Evolutionary conservation across 1,139 yeast species (phyloP).

Genomic region (Taiozyma sp.): DNA sequence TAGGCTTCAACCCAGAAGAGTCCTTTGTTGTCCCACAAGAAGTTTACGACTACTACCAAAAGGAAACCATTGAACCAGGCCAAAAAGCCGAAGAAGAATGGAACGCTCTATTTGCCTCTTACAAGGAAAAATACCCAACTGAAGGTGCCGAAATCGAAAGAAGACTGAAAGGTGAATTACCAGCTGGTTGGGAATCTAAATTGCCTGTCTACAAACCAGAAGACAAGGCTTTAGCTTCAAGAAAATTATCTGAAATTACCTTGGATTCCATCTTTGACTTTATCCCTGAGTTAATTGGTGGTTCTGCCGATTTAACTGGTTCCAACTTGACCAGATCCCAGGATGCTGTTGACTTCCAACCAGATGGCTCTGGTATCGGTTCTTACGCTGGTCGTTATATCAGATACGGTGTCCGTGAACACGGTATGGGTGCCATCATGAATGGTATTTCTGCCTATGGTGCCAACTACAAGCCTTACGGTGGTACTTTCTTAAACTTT

Average conservation of each 20-base stretch:
- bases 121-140: conserved; percentile 68
- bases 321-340: conserved; percentile 93
- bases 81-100: conserved; percentile 67
- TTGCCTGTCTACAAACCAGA: conserved; percentile 76
- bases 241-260: conserved; percentile 89
- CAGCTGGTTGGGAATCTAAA: conserved; percentile 72
- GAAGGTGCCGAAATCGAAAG: conserved; percentile 77
- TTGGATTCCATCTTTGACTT: conserved; percentile 56
- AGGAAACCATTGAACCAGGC: conserved; percentile 55
- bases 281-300: conserved; percentile 92
- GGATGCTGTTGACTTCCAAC: conserved; percentile 90
- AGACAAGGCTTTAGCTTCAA: conserved; percentile 86
- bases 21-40: conserved; percentile 77
- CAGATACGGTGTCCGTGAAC: conserved; percentile 99
- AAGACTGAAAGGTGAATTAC: conserved; percentile 78
- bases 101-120: conserved; percentile 58
- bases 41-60: conserved; percentile 65
- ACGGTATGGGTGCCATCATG: conserved; percentile 99
- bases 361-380: conserved; percentile 77
- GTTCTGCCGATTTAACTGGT: conserved; percentile 98
- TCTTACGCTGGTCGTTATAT: conserved; percentile 89
- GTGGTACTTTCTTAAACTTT: conserved; percentile 98
- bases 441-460: conserved; percentile 98
- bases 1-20: conserved; percentile 88
- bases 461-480: conserved; percentile 86